These are phyloP conservation scores for Daedaleopsis nitida DNA, from an alignment of 768 basidiomycete species.

Conservation along the genomic window DNA sequence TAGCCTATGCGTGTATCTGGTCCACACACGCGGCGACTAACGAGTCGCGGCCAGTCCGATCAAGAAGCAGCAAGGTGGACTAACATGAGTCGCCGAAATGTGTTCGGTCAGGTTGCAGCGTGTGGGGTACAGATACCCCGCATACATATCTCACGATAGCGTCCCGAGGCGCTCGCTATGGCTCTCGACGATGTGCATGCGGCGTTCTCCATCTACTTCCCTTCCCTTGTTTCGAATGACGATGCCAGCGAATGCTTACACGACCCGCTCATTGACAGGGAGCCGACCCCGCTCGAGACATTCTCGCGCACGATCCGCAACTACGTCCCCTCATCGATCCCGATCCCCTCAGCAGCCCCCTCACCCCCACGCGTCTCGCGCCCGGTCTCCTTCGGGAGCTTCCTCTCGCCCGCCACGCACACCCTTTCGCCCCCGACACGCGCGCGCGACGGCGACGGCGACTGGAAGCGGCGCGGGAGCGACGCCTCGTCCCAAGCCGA, in stretches of 20 bases:
- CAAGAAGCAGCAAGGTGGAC: neutral
- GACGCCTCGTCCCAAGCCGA: conserved; percentile 11
- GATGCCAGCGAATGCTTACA: conserved; percentile 1
- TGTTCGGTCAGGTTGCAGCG: neutral
- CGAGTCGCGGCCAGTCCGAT: neutral
- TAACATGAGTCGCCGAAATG: neutral
- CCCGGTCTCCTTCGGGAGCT: conserved; percentile 50
- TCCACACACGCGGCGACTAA: neutral
- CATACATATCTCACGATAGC: neutral
- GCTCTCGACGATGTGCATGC: neutral
- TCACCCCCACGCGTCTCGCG: conserved; percentile 52
- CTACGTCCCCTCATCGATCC: conserved; percentile 55
- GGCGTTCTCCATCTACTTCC: neutral
- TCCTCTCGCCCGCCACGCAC: conserved; percentile 35
- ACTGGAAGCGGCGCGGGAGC: conserved; percentile 23
- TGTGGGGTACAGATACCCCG: neutral
- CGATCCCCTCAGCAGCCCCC: conserved; percentile 48
- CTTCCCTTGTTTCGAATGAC: neutral
- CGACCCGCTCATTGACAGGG: conserved; percentile 32
- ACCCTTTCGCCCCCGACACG: conserved; percentile 6
- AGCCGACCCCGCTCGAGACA: conserved; percentile 50
- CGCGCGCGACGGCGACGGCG: conserved; percentile 11
- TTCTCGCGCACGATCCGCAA: conserved; percentile 55
- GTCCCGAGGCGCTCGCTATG: neutral
- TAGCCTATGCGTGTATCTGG: too few species aligned